phyloP scores from a whole-genome alignment of 768 basidiomycete species.

The Hysterangium stoloniferum region DNA sequence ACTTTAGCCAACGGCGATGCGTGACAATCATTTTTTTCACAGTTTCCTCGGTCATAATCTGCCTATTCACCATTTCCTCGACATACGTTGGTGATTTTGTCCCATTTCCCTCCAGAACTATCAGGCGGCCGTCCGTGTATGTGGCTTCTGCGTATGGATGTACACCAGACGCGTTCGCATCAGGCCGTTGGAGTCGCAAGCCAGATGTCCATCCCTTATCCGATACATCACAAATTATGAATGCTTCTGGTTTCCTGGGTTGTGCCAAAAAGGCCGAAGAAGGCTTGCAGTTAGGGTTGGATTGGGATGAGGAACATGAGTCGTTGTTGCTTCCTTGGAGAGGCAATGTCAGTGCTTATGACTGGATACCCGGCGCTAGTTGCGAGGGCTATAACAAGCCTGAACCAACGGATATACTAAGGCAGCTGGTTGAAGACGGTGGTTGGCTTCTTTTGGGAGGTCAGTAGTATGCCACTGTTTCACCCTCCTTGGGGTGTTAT shows the following conservation, averaged over 20 bases:
- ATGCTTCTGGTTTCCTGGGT: slow-evolving; percentile 49
- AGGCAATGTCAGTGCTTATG: slow-evolving; percentile 36
- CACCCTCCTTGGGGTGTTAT: neutral
- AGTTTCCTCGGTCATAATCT: too few relatives aligned
- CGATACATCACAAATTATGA: slow-evolving; percentile 35
- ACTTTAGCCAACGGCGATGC: too few relatives aligned
- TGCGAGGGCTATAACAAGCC: slow-evolving; percentile 37
- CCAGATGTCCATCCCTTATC: slow-evolving; percentile 30
- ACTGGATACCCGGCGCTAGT: slow-evolving; percentile 41
- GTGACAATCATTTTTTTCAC: too few relatives aligned
- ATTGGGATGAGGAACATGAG: slow-evolving; percentile 30
- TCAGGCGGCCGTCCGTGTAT: too few relatives aligned
- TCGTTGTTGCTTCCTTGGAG: slow-evolving; percentile 46
- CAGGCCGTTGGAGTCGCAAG: slow-evolving; percentile 36
- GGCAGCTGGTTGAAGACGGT: slow-evolving; percentile 56
- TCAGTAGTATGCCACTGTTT: slow-evolving; percentile 23
- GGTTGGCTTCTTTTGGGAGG: slow-evolving; percentile 65
- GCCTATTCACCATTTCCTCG: too few relatives aligned
- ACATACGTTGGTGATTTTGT: too few relatives aligned
- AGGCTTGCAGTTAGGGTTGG: slow-evolving; percentile 51
- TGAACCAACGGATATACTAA: slow-evolving; percentile 37
- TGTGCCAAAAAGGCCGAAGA: slow-evolving; percentile 58
- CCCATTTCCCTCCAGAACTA: too few relatives aligned
- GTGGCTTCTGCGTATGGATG: too few relatives aligned
- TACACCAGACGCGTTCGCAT: slow-evolving; percentile 28